Percentiles rank a stretch among this genome's conserved stretches.
phyloP scores from a whole-genome alignment of 345 rosid species.

The Tarenaya hassleriana region DNA sequence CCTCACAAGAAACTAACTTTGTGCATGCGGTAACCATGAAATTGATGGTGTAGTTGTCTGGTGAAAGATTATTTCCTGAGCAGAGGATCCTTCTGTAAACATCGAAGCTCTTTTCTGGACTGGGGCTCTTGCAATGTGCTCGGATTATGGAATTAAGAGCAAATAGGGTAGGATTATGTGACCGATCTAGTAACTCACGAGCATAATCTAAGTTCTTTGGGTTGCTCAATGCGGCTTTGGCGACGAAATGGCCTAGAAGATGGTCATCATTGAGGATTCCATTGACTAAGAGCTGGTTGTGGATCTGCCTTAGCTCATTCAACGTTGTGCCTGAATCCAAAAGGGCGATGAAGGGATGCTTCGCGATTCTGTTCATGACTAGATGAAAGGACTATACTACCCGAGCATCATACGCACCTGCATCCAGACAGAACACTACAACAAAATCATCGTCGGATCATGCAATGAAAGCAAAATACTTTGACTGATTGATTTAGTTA shows the following conservation, averaged over 20 bases:
- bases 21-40: conserved; percentile 51
- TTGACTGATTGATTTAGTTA: no score
- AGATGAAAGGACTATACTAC: not conserved
- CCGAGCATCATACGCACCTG: no score
- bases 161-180: conserved; percentile 40
- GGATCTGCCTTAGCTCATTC: conserved; percentile 46
- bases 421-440: no score
- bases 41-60: conserved; percentile 58
- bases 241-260: conserved; percentile 45
- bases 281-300: conserved; percentile 41
- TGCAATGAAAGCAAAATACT: no score
- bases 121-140: conserved; percentile 44
- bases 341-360: conserved; percentile 25
- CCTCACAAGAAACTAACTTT: conserved; percentile 24
- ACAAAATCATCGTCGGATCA: no score
- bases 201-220: conserved; percentile 41
- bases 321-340: conserved; percentile 25
- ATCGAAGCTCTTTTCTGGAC: conserved; percentile 38
- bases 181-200: conserved; percentile 38
- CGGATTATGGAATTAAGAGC: conserved; percentile 55
- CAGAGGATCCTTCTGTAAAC: conserved; percentile 32
- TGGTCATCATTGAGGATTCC: conserved; percentile 38
- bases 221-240: conserved; percentile 42
- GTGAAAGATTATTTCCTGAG: conserved; percentile 27
- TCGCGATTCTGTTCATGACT: conserved; percentile 23